Conservation (phyloP, 441 rosid species). For the Dalechampia spathulata region DNA sequence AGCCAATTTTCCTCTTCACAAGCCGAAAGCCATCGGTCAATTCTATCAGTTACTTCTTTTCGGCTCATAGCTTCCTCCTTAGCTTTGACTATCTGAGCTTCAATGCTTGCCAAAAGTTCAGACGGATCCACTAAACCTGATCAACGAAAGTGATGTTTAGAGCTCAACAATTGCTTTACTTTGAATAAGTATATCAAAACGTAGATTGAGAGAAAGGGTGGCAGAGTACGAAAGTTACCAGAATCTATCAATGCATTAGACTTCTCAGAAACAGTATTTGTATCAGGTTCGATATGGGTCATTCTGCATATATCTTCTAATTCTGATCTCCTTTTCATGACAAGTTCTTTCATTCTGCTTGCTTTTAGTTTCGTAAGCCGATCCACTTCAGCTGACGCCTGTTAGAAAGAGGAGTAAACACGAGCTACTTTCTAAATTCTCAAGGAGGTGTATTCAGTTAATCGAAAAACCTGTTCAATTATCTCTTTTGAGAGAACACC, state of each 20-base stretch:
- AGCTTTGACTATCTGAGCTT: constrained; percentile 60
- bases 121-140: constrained; percentile 68
- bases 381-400: constrained; percentile 80
- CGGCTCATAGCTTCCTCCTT: constrained; percentile 74
- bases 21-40: constrained; percentile 86
- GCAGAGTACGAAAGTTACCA: constrained; percentile 34
- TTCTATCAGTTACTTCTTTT: constrained; percentile 78
- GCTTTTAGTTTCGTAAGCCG: constrained; percentile 70
- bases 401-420: constrained; percentile 10
- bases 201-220: not conserved
- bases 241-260: constrained; percentile 68
- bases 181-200: too few species aligned
- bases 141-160: constrained; percentile 4
- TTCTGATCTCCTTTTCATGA: constrained; percentile 70
- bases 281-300: constrained; percentile 68
- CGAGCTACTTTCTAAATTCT: constrained; percentile 3
- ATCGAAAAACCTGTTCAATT: constrained; percentile 56
- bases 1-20: constrained; percentile 96
- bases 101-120: constrained; percentile 54
- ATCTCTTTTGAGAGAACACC: constrained; percentile 64
- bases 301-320: constrained; percentile 73
- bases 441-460: not conserved
- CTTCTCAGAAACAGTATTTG: constrained; percentile 38
- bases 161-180: not conserved
- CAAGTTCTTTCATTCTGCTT: constrained; percentile 84